These are phyloP conservation scores for Furcasterigmium furcatum DNA, from an alignment of 2,329 filamentous ascomycete species.

Conservation along the genomic window DNA sequence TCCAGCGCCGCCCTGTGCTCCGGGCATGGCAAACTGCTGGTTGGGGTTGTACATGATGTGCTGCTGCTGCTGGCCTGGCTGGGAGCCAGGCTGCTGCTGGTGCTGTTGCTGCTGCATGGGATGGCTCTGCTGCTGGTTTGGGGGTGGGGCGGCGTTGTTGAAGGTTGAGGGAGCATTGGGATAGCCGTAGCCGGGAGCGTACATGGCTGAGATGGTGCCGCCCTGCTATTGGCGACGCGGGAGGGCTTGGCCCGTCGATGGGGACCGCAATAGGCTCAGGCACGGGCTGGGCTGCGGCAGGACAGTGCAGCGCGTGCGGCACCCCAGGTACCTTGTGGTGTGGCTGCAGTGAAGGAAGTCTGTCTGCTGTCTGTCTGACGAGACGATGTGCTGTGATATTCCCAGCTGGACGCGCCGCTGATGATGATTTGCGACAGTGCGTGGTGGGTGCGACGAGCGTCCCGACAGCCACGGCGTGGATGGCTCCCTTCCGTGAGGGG, in stretches of 20 bases:
- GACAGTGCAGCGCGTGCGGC: too few species aligned
- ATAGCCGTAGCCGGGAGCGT: constrained; percentile 53
- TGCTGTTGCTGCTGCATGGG: constrained; percentile 19
- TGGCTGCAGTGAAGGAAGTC: constrained; percentile 3
- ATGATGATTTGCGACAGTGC: too few species aligned
- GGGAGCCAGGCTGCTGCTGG: constrained; percentile 41
- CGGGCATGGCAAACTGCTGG: constrained; percentile 52
- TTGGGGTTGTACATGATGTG: constrained; percentile 58
- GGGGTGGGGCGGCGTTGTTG: constrained; percentile 45
- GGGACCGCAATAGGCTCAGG: constrained; percentile 9
- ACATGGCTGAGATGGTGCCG: constrained; percentile 38
- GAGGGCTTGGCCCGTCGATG: constrained; percentile 3
- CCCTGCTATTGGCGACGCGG: constrained; percentile 9
- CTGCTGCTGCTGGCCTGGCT: constrained; percentile 39
- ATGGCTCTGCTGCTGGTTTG: constrained; percentile 22
- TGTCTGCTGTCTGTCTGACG: too few species aligned
- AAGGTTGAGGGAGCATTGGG: constrained; percentile 49
- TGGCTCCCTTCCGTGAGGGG: too few species aligned
- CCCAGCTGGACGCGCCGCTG: too few species aligned
- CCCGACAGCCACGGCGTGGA: too few species aligned
- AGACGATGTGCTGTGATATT: too few species aligned
- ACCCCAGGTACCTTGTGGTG: too few species aligned
- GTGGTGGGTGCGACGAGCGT: too few species aligned
- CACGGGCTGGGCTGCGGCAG: constrained; percentile 2
- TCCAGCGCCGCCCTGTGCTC: constrained; percentile 15